Conservation (phyloP, 345 rosid genomes). For the Eucalyptus pauciflora region DNA sequence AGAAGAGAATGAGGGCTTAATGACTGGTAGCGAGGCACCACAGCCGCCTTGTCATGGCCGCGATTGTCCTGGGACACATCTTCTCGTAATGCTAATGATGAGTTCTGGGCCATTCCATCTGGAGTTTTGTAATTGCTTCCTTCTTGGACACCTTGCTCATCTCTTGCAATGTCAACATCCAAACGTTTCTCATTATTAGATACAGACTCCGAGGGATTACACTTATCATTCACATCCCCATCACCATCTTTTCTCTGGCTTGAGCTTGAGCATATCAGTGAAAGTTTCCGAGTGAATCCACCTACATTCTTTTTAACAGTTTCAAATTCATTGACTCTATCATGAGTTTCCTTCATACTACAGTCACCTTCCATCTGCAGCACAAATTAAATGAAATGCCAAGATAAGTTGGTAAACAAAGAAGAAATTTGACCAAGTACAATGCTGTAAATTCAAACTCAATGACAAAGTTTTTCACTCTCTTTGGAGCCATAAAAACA, state of each 20-base stretch:
- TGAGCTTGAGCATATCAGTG: conserved; percentile 20
- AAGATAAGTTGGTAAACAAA: neutral
- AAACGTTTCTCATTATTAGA: neutral
- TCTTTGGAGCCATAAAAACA: neutral
- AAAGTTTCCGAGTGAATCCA: conserved; percentile 18
- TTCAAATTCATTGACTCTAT: conserved; percentile 6
- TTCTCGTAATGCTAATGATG: neutral
- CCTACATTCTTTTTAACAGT: conserved; percentile 2
- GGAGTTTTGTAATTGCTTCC: neutral
- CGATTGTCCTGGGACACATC: neutral
- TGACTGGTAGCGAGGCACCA: neutral
- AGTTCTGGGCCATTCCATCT: neutral
- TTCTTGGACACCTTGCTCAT: neutral
- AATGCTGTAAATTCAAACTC: neutral
- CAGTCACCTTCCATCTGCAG: conserved; percentile 27
- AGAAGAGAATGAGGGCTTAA: neutral
- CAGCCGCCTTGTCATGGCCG: neutral
- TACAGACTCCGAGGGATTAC: neutral
- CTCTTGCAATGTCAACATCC: conserved; percentile 4
- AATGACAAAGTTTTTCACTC: neutral
- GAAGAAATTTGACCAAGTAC: neutral
- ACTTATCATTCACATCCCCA: conserved; percentile 1
- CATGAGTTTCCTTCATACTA: conserved; percentile 1
- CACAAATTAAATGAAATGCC: neutral
- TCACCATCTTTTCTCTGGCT: neutral